These are phyloP conservation scores for Plantago coronopus DNA, from an alignment of 305 asterid species.

Conservation along the genomic window DNA sequence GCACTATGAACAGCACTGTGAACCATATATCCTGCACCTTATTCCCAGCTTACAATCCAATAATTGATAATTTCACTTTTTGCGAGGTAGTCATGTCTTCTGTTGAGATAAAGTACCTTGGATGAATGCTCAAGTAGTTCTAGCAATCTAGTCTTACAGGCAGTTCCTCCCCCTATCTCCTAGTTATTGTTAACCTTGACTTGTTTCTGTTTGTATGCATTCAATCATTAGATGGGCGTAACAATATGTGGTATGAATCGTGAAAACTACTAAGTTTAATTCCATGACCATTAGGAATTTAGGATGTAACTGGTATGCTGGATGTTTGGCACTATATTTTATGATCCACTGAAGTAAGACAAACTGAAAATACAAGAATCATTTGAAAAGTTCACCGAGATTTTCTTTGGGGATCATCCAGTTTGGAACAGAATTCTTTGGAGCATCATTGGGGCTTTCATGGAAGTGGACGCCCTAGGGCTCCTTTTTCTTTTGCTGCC, in stretches of 20 bases:
- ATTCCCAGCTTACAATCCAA: slow-evolving; percentile 44
- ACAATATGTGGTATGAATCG: neutral
- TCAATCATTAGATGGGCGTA: slow-evolving; percentile 15
- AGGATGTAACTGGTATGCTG: neutral
- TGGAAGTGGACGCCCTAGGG: too few species aligned
- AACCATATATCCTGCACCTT: slow-evolving; percentile 76
- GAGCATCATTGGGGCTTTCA: too few species aligned
- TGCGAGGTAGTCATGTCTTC: slow-evolving; percentile 57
- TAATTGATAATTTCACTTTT: slow-evolving; percentile 51
- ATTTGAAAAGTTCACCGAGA: neutral
- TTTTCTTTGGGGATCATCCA: too few species aligned
- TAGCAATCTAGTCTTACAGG: slow-evolving; percentile 2
- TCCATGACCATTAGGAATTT: slow-evolving; percentile 11
- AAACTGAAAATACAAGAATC: slow-evolving; percentile 6
- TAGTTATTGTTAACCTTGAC: neutral
- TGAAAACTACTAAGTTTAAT: neutral
- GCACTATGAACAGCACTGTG: slow-evolving; percentile 40
- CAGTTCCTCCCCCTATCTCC: too few species aligned
- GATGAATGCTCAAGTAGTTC: slow-evolving; percentile 15
- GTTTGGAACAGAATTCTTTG: too few species aligned
- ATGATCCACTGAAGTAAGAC: slow-evolving; percentile 10
- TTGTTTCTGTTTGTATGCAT: slow-evolving; percentile 7
- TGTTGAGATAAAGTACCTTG: slow-evolving; percentile 18
- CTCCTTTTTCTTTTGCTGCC: too few species aligned
- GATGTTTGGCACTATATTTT: neutral